Base-by-base conservation (phyloP, 768 basidiomycete species). In the Phanerochaete carnosa region DNA sequence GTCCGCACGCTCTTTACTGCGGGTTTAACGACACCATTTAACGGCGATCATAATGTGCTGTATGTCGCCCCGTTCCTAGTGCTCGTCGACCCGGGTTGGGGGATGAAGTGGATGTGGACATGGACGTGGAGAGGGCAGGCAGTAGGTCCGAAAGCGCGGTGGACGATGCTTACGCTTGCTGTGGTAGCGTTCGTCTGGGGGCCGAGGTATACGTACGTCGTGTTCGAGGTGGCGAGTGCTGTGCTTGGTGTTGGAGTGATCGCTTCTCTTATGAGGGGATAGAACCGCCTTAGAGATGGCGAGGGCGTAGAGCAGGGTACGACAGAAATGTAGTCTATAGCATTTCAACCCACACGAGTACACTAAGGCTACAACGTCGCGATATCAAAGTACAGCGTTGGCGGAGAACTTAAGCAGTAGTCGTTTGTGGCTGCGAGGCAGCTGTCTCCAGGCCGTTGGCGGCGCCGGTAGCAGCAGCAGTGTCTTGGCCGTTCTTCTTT, bases 1-100 rank as follows among this genome's bases (percentile, higher is more conserved):
- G 89, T 88, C 2, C 84, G 94, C 53, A 95, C 94, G 39, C 75
- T 96, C 12, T 80, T 84, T 37, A 90, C 90, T 0, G 90, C 92
- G 11, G 90, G 91, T 0, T 82, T 85, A 62, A 87, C 83, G n/a
- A 87, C 87, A 5, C 90, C 90, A 2, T 95, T 94, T 71, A 82
- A 87, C 45, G 87, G 90, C 0, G 94, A 95, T 69, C 92, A 94
- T 68, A 82, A 83, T 68, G 81, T 89, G 62, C 65, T 88, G 46
- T 83, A 83, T 50, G 83, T 86, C 26, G 80, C 80, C 0, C 89
- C 89, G 6, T 87, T 85, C 69, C 72, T 91, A 13, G 66, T 87
- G 32, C 71, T 90, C 11, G 84, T 87, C 0, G 87, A 91, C 59
- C 82, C 80, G 62, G 28, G 50, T 13, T 62, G 78, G 83, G 16